phyloP scores from a whole-genome alignment of 805 yeast genomes.

The Grigorovia transvaalensis region DNA sequence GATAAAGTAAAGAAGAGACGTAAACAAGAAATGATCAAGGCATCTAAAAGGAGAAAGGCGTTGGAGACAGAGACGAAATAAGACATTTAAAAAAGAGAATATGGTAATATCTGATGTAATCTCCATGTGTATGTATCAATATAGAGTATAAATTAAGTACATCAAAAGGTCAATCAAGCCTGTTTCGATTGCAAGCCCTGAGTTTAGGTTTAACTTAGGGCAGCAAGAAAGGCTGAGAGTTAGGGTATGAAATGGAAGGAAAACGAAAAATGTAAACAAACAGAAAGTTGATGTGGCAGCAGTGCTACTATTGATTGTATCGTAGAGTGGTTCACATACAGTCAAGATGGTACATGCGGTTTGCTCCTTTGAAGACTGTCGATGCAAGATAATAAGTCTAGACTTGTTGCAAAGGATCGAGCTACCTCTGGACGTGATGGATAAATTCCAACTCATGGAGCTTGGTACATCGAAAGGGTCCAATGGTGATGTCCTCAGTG shows the following conservation, averaged over 20 bases:
- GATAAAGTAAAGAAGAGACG: slow-evolving; percentile 54
- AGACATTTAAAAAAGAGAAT: background rate
- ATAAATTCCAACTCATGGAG: slow-evolving; percentile 16
- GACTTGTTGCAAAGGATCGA: slow-evolving; percentile 5
- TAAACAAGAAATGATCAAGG: slow-evolving; percentile 61
- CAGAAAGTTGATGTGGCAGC: no score
- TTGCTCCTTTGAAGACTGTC: slow-evolving; percentile 21
- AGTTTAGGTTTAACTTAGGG: no score
- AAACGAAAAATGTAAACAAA: no score
- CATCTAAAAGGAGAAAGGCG: slow-evolving; percentile 52
- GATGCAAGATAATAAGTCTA: slow-evolving; percentile 13
- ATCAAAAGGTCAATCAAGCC: no score
- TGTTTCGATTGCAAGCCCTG: no score
- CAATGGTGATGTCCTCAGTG: background rate
- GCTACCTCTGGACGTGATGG: slow-evolving; percentile 8
- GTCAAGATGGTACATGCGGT: background rate
- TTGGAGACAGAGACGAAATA: background rate
- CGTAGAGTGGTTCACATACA: no score
- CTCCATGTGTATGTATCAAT: no score
- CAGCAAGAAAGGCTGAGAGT: no score
- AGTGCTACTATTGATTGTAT: no score
- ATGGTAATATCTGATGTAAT: background rate
- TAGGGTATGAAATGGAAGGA: no score
- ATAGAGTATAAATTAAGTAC: no score
- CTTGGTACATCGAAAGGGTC: background rate